phyloP scores from a whole-genome alignment of 73 alveolate species.

The Paramecium tetraurelia region DNA sequence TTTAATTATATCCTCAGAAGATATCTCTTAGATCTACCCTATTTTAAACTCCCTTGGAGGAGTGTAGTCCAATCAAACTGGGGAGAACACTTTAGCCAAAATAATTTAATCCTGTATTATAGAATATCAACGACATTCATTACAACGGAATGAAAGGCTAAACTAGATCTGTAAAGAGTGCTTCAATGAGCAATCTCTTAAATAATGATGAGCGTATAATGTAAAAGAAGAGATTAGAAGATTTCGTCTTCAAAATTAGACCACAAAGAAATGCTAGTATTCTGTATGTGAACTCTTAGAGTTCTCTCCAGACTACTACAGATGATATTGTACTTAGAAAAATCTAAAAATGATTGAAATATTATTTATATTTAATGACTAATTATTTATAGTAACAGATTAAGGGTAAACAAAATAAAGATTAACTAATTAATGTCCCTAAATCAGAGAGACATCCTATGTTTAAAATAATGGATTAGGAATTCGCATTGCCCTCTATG shows the following conservation, averaged over 20 bases:
- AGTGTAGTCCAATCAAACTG: background rate
- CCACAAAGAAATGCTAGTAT: conserved; percentile 34
- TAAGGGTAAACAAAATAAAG: background rate
- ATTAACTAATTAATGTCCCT: background rate
- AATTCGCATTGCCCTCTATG: background rate
- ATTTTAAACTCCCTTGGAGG: background rate
- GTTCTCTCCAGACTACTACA: background rate
- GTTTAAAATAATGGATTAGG: background rate
- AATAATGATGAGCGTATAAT: conserved; percentile 6
- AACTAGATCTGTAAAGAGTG: conserved; percentile 41
- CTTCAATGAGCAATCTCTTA: conserved; percentile 36
- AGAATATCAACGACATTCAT: background rate
- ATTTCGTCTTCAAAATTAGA: conserved; percentile 13
- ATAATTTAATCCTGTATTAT: conserved; percentile 11
- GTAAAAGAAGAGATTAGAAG: background rate
- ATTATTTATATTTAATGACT: conserved; percentile 1
- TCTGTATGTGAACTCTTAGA: background rate
- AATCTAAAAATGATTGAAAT: background rate
- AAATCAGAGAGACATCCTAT: background rate
- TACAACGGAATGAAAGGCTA: conserved; percentile 2
- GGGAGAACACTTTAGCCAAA: conserved; percentile 30
- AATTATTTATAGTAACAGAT: background rate
- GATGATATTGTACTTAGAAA: background rate
- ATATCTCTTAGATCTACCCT: background rate
- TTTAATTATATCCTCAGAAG: background rate